A percentile compares a stretch with the other conserved stretches of the same genome.
Evolutionary conservation across 352 stramenopile species (phyloP).

Genomic region (Globisporangium iwayamae): DNA sequence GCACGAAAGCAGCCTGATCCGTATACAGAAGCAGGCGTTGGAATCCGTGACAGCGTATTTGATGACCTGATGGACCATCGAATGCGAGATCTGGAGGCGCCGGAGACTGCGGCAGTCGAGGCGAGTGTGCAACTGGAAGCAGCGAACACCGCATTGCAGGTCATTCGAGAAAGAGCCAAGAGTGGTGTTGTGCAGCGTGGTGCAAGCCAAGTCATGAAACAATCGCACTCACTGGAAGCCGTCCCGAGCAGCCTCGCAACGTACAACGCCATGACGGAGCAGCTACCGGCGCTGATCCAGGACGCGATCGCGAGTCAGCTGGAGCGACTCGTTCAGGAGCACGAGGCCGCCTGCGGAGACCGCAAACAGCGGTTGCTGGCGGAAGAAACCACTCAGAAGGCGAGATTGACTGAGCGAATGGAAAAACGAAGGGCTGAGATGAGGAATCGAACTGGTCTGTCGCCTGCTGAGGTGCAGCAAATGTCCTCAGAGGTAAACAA

Average conservation of each 20-base stretch:
- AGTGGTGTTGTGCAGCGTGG: neutral
- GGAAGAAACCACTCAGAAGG: neutral
- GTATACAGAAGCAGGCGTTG: neutral
- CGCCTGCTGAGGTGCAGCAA: neutral
- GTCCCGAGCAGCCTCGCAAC: neutral
- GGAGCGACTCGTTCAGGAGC: constrained; percentile 4
- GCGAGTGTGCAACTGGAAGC: neutral
- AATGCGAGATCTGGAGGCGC: neutral
- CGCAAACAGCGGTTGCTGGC: neutral
- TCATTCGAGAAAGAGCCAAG: neutral
- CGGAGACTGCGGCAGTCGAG: neutral
- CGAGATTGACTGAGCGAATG: neutral
- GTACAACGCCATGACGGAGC: constrained; percentile 7
- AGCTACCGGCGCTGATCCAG: constrained; percentile 1
- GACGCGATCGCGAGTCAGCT: constrained; percentile 1
- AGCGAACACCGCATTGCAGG: neutral
- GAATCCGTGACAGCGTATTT: neutral
- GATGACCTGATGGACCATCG: neutral
- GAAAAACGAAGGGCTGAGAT: neutral
- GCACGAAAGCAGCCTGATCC: neutral
- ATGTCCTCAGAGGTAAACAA: neutral
- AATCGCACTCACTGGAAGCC: neutral
- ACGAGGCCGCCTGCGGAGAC: constrained; percentile 1
- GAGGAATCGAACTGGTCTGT: neutral
- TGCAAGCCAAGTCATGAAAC: neutral